These are phyloP conservation scores for Metschnikowia colocasiae DNA, from an alignment of 805 yeast species.

Conservation along the genomic window DNA sequence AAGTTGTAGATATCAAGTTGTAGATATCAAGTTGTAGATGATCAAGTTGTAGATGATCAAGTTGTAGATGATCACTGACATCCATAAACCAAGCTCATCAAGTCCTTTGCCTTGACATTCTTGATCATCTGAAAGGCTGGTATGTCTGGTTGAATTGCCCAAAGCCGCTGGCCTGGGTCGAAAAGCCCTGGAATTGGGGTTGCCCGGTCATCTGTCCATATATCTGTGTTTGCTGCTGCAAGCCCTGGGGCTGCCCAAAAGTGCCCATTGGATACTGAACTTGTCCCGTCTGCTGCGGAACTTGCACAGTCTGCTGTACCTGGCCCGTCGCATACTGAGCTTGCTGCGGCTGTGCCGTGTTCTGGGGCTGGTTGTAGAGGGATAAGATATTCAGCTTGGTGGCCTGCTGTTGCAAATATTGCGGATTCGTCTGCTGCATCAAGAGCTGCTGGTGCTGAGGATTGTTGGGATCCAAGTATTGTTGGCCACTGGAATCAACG, in stretches of 20 bases:
- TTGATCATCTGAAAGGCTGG: conserved; percentile 2
- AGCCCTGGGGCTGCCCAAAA: neutral
- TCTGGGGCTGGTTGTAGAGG: conserved; percentile 38
- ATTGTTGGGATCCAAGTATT: conserved; percentile 26
- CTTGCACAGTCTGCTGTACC: neutral
- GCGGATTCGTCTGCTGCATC: conserved; percentile 28
- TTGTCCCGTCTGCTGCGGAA: neutral
- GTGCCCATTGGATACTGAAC: neutral
- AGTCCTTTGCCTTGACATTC: too few species aligned
- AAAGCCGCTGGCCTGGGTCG: conserved; percentile 6
- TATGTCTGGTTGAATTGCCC: neutral
- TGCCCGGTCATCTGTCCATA: conserved; percentile 3
- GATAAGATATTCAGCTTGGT: conserved; percentile 33
- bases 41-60: too few species aligned
- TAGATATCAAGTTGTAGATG: too few species aligned
- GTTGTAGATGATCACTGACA: too few species aligned
- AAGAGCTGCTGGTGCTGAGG: conserved; percentile 35
- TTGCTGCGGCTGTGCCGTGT: conserved; percentile 3
- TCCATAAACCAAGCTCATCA: too few species aligned
- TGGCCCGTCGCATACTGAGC: neutral
- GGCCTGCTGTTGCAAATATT: conserved; percentile 28
- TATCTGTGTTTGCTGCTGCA: neutral
- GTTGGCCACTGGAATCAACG: conserved; percentile 67
- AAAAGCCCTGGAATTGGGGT: neutral
- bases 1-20: too few species aligned